phyloP scores from a whole-genome alignment of 176 grass and related monocot genomes.

The Phragmites australis region DNA sequence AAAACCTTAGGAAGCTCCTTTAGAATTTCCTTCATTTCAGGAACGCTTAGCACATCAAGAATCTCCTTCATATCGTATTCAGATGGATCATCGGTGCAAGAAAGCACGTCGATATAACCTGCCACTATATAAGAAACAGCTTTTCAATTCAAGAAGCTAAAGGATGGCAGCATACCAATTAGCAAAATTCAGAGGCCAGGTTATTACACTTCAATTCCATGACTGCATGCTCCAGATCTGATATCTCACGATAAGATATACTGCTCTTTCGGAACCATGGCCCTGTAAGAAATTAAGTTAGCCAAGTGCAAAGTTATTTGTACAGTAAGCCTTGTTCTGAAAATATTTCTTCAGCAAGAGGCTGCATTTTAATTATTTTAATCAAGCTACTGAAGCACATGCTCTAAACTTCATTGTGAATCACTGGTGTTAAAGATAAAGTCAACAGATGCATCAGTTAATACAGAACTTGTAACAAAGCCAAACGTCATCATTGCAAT shows the following conservation, averaged over 20 bases:
- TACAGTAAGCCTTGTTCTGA: conserved; percentile 10
- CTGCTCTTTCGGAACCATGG: conserved; percentile 84
- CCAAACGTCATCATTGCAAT: background rate
- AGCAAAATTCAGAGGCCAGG: conserved; percentile 24
- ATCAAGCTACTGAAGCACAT: conserved; percentile 12
- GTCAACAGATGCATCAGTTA: too few species aligned
- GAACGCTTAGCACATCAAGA: conserved; percentile 74
- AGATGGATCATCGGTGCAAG: conserved; percentile 43
- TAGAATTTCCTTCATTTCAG: conserved; percentile 79
- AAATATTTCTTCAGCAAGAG: conserved; percentile 12
- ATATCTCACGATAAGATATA: conserved; percentile 74
- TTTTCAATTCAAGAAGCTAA: conserved; percentile 33
- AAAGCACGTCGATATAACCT: conserved; percentile 71
- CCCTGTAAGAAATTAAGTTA: conserved; percentile 50
- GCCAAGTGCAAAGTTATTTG: conserved; percentile 22
- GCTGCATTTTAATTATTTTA: conserved; percentile 19
- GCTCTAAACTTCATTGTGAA: background rate
- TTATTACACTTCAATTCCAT: conserved; percentile 75
- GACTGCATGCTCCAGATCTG: conserved; percentile 60
- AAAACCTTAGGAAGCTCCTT: conserved; percentile 71
- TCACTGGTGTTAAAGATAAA: background rate
- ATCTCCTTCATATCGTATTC: conserved; percentile 71
- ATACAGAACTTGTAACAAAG: background rate
- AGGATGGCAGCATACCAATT: background rate
- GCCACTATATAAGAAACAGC: conserved; percentile 58